Percentiles rank a stretch among this genome's conserved stretches.
phyloP scores from a whole-genome alignment of 257 asterid species.

The Forsythia suspensa region DNA sequence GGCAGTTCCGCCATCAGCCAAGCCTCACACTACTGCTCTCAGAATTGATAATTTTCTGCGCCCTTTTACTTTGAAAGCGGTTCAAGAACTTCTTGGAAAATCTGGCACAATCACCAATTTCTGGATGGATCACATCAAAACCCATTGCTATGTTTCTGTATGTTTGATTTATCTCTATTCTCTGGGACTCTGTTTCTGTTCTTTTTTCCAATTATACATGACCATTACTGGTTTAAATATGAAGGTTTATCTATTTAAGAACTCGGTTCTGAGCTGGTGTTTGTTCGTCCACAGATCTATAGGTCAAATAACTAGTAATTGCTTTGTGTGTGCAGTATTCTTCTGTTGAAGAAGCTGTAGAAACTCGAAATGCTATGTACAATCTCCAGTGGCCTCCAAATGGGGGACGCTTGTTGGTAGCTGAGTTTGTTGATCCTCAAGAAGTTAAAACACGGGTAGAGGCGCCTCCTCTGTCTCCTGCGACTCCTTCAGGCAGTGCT shows the following conservation, averaged over 20 bases:
- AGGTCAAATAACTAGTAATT: constrained; percentile 7
- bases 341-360: constrained; percentile 79
- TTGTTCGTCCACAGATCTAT: not conserved
- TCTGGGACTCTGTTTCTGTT: not conserved
- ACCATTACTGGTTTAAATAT: not conserved
- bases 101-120: constrained; percentile 67
- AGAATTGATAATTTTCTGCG: constrained; percentile 85
- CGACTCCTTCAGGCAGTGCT: constrained; percentile 36
- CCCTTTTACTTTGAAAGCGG: constrained; percentile 86
- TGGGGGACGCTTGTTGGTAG: constrained; percentile 74
- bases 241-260: not conserved
- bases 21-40: constrained; percentile 66
- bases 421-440: constrained; percentile 78
- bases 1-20: constrained; percentile 79
- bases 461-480: constrained; percentile 58
- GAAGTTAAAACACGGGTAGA: constrained; percentile 67
- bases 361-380: constrained; percentile 86
- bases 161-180: constrained; percentile 29
- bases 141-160: constrained; percentile 91
- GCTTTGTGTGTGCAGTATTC: constrained; percentile 59
- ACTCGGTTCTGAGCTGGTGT: not conserved
- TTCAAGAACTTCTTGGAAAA: constrained; percentile 83
- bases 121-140: constrained; percentile 96
- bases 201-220: not conserved
- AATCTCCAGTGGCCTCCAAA: constrained; percentile 90